Percentiles rank a stretch among this genome's conserved stretches.
phyloP scores from a whole-genome alignment of 2,329 filamentous ascomycete species.

The Venturia asperata region DNA sequence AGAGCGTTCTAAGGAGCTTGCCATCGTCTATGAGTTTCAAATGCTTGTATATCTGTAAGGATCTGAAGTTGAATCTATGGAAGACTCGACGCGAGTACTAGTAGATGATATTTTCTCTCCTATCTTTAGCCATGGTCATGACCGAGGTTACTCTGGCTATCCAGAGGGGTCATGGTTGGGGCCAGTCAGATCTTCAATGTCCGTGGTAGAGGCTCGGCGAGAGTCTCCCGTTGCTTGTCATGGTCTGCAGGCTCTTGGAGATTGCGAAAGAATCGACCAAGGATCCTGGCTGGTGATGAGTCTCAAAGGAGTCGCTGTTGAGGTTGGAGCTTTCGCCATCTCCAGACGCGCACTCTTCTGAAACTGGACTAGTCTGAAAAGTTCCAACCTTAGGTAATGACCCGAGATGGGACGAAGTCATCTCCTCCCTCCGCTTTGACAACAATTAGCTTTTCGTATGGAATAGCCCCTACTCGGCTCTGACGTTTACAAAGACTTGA shows the following conservation, averaged over 20 bases:
- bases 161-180: not conserved
- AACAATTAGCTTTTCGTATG: no score
- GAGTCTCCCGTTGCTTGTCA: not conserved
- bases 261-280: not conserved
- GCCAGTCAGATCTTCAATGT: not conserved
- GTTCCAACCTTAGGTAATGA: no score
- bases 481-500: no score
- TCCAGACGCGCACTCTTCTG: not conserved
- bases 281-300: not conserved
- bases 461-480: no score
- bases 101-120: not conserved
- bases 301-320: not conserved
- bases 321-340: not conserved
- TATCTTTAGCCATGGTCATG: not conserved
- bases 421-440: no score
- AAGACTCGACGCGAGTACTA: not conserved
- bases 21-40: not conserved
- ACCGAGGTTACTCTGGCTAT: not conserved
- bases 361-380: not conserved
- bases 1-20: not conserved
- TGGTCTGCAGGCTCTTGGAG: not conserved
- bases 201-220: not conserved
- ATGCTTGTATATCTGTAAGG: not conserved
- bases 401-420: no score
- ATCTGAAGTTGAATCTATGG: not conserved